Conservation (phyloP, 164 flowering plant species). For the Tinospora cordifolia region DNA sequence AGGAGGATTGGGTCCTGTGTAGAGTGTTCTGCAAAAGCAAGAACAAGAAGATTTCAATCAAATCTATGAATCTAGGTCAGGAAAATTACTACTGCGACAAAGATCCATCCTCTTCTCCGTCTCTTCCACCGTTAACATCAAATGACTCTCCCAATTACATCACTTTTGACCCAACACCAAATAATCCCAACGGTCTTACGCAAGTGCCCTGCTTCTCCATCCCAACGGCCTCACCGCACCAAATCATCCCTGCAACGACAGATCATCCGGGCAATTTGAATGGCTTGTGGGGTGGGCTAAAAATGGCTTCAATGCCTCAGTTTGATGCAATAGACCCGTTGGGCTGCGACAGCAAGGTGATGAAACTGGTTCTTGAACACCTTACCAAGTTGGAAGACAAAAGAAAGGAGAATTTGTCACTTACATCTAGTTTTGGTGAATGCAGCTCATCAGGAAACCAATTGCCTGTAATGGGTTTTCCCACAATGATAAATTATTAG, state of each 20-base stretch:
- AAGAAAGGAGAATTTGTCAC: background rate
- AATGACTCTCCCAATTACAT: background rate
- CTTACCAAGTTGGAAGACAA: background rate
- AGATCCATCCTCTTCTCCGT: background rate
- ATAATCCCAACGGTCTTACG: background rate
- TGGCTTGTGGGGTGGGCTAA: too few species aligned
- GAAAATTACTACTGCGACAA: background rate
- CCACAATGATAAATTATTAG: background rate
- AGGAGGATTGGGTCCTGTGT: background rate
- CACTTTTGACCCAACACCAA: background rate
- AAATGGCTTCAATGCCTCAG: too few species aligned
- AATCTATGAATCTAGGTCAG: background rate
- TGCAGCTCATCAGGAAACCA: too few species aligned
- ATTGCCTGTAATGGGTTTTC: background rate
- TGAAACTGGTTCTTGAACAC: background rate
- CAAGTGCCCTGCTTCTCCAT: conserved; percentile 6
- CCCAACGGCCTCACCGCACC: background rate
- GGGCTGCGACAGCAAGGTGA: background rate
- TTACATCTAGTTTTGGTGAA: background rate
- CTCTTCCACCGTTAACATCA: background rate
- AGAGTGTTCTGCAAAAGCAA: background rate
- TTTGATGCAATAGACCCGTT: background rate
- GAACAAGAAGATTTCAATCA: background rate
- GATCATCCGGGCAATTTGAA: background rate
- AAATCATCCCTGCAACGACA: background rate